A percentile compares a stretch with the other conserved stretches of the same genome.
These are phyloP conservation scores for Scalesia atractyloides DNA, from an alignment of 129 eudicot species.

Conservation along the genomic window DNA sequence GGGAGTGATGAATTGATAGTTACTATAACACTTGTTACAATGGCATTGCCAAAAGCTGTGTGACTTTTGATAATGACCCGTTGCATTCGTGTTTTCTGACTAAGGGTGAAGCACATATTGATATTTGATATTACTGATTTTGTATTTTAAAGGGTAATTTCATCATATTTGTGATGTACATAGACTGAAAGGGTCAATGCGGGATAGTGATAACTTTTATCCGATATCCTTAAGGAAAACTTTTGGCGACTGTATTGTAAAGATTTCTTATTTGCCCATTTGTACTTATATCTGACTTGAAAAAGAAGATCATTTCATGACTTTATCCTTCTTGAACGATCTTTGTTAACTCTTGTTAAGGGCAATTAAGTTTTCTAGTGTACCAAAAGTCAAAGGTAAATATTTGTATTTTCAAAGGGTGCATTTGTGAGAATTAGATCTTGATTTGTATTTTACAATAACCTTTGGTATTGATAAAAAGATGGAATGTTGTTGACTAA, in stretches of 20 bases:
- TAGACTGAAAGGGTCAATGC: neutral
- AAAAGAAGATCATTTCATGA: neutral
- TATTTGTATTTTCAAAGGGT: constrained; percentile 4
- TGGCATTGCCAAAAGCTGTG: neutral
- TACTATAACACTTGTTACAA: neutral
- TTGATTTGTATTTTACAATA: neutral
- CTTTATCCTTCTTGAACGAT: neutral
- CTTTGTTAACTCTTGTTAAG: neutral
- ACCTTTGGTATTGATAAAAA: neutral
- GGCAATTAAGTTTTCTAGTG: neutral
- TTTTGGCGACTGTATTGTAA: neutral
- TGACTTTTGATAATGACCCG: neutral
- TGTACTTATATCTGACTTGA: neutral
- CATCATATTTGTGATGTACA: neutral
- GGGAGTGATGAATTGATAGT: constrained; percentile 5
- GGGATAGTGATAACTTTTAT: neutral
- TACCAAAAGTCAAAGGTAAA: neutral
- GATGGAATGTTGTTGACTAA: constrained; percentile 21
- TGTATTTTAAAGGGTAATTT: neutral
- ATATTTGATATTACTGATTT: neutral
- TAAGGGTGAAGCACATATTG: neutral
- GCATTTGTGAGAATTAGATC: neutral
- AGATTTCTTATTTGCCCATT: neutral
- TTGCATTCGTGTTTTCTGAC: neutral
- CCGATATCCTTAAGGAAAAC: neutral